Evolutionary conservation across 2,329 filamentous ascomycete species (phyloP).

Genomic region (Monilinia polystroma): DNA sequence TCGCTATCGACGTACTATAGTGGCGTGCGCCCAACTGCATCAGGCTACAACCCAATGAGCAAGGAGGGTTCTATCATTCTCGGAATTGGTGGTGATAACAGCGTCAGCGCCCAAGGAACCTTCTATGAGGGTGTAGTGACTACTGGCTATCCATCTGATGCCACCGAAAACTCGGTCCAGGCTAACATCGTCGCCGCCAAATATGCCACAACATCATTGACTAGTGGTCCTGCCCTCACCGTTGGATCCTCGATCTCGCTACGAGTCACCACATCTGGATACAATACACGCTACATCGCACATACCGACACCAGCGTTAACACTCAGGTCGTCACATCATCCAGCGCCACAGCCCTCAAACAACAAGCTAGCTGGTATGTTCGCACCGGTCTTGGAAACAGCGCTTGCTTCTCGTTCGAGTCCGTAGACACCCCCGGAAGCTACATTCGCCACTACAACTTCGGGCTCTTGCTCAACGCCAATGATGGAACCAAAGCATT

Average conservation of each 20-base stretch:
- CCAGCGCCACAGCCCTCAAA: conserved; percentile 51
- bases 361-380: conserved; percentile 54
- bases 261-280: conserved; percentile 55
- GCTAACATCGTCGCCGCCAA: conserved; percentile 59
- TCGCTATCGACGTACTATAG: conserved; percentile 58
- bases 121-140: conserved; percentile 68
- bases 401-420: conserved; percentile 60
- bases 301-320: conserved; percentile 52
- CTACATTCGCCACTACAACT: conserved; percentile 57
- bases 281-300: conserved; percentile 53
- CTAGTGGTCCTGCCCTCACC: conserved; percentile 49
- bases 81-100: conserved; percentile 67
- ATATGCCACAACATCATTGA: conserved; percentile 51
- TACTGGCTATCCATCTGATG: conserved; percentile 58
- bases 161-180: conserved; percentile 57
- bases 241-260: conserved; percentile 54
- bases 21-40: conserved; percentile 51
- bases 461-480: conserved; percentile 49
- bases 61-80: conserved; percentile 66
- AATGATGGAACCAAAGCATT: conserved; percentile 58
- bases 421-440: conserved; percentile 57
- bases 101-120: conserved; percentile 56
- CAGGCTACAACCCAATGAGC: conserved; percentile 57
- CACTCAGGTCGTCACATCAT: conserved; percentile 54
- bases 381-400: conserved; percentile 55